A percentile compares a stretch with the other conserved stretches of the same genome.
Evolutionary conservation across 352 stramenopile species (phyloP).

Genomic region (Phytophthora litchii): DNA sequence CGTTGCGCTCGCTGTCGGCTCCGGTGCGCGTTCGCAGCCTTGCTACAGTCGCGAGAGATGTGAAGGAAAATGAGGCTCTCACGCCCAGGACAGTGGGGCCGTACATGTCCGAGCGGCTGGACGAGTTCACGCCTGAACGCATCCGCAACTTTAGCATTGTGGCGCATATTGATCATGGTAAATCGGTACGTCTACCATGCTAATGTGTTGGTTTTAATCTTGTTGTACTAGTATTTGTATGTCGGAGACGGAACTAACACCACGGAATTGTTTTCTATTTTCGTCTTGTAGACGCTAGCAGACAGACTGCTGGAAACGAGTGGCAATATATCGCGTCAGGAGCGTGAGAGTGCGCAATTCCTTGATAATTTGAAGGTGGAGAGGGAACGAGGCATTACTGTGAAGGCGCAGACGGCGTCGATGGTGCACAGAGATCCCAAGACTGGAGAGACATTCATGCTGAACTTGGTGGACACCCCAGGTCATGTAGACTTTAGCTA

Average conservation of each 20-base stretch:
- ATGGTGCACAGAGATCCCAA: conserved; percentile 91
- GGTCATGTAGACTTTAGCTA: conserved; percentile 99
- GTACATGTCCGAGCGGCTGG: conserved; percentile 67
- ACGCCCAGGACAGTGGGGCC: conserved; percentile 60
- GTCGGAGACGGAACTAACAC: neutral
- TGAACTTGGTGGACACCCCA: conserved; percentile 98
- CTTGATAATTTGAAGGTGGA: conserved; percentile 95
- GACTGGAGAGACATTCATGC: conserved; percentile 86
- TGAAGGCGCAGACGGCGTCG: conserved; percentile 97
- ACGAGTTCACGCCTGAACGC: conserved; percentile 69
- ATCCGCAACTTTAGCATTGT: conserved; percentile 93
- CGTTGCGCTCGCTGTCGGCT: conserved; percentile 9
- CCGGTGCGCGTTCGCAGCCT: conserved; percentile 11
- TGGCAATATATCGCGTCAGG: conserved; percentile 88
- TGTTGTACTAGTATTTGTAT: conserved; percentile 7
- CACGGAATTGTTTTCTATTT: conserved; percentile 14
- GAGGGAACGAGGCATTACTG: conserved; percentile 98
- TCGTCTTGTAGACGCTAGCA: conserved; percentile 71
- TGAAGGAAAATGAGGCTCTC: conserved; percentile 22
- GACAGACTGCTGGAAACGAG: conserved; percentile 91
- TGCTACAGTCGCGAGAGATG: conserved; percentile 13
- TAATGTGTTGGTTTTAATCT: conserved; percentile 9
- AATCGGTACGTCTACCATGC: conserved; percentile 63
- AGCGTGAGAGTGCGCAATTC: conserved; percentile 85
- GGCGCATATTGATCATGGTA: conserved; percentile 92